Evolutionary conservation across 345 rosid species (phyloP), one percentile per base, ranked within the genome.

Genomic region (Rhizophora mangle): DNA sequence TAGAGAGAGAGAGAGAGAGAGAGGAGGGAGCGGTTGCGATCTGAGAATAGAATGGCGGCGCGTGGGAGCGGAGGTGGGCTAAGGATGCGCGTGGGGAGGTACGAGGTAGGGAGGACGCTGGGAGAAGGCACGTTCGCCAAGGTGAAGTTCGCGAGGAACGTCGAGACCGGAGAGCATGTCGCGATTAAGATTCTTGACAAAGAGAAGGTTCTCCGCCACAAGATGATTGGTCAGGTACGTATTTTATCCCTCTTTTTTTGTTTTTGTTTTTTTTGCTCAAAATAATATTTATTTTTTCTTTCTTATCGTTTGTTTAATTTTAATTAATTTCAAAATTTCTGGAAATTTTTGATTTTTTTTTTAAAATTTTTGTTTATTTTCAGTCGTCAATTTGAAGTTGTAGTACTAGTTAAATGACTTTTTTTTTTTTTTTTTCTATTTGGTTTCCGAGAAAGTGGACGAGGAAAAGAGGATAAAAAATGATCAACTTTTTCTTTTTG

Each of bases 71-170:
- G 69, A 9, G 71, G 67, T 20, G 74, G 78, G 54, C 74, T 86
- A 71, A 80, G 90, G 87, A 89, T 95, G 16, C 83, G 97, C n/a
- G 98, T 96, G n/a, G 99, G 99, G 75, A 92, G 79, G 84, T 96
- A 96, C 74, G 98, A 96, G 83, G 73, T 92, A 5, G 98, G 99
- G 65, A 82, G 88, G 82, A 95, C 97, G 51, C 81, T 95, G 20
- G 99, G 99, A 1, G 98, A 90, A 79, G 99, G 99, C 59, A 89
- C 96, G 29, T 96, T 92, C 56, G 99, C 99, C 5, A 96, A 96
- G 87, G 99, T 95, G 59, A 95, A 95, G 84, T 92, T 92, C 73
- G 99, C 99, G 2, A 83, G 82, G 79, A 86, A 90, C 65, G 54
- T 65, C 5, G 91, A 85, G 74, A 92, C 87, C 4, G 90, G 85